Evolutionary conservation across 225 moss, liverwort and hornwort species (phyloP).

Genomic region (Lunularia cruciata): DNA sequence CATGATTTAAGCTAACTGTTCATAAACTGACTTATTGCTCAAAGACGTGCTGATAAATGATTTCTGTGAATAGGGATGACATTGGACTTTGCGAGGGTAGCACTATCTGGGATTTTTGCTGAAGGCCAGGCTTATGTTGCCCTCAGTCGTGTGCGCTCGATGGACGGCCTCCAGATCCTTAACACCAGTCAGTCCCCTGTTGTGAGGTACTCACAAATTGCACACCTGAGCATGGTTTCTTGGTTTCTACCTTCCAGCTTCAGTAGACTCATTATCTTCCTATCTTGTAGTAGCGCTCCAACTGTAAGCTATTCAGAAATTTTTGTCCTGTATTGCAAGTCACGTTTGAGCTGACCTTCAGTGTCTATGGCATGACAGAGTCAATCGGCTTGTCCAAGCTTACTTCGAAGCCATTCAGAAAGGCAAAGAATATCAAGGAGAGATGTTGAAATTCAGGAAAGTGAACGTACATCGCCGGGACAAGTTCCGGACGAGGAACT

Average conservation of each 20-base stretch:
- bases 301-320: background rate
- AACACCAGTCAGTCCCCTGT: conserved; percentile 41
- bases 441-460: conserved; percentile 25
- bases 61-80: conserved; percentile 64
- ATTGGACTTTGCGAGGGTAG: conserved; percentile 69
- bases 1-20: no score
- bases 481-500: conserved; percentile 18
- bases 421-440: conserved; percentile 28
- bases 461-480: conserved; percentile 7
- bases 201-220: conserved; percentile 38
- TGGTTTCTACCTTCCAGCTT: background rate
- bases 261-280: no score
- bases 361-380: conserved; percentile 27
- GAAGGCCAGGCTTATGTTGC: conserved; percentile 91
- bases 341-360: background rate
- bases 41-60: background rate
- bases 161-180: conserved; percentile 69
- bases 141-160: conserved; percentile 76
- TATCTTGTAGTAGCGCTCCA: background rate
- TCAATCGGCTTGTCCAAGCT: conserved; percentile 36
- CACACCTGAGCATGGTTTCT: background rate
- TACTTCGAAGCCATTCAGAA: conserved; percentile 27
- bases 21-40: background rate
- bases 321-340: no score
- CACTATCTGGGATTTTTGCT: conserved; percentile 58